phyloP scores from a whole-genome alignment of 805 yeast genomes.

The Nakazawaea wyomingensis region DNA sequence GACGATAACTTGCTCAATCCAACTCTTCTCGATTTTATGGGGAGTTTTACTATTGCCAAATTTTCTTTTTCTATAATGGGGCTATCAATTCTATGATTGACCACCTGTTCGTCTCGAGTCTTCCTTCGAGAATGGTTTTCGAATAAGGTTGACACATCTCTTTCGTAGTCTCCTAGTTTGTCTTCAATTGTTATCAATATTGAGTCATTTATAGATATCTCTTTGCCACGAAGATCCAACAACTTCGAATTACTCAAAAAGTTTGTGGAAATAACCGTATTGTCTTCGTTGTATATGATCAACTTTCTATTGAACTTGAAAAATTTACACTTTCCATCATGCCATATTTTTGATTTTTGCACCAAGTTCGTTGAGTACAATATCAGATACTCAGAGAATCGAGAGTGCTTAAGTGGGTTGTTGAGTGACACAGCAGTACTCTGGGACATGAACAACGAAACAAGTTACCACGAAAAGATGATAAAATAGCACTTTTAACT shows the following conservation, averaged over 20 bases:
- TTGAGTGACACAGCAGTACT: not conserved
- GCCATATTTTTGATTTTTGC: constrained; percentile 47
- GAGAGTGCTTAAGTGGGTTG: constrained; percentile 27
- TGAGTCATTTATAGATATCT: constrained; percentile 18
- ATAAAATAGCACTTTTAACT: not conserved
- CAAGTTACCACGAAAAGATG: too few species aligned
- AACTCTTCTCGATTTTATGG: not conserved
- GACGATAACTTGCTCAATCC: constrained; percentile 5
- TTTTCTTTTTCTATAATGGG: not conserved
- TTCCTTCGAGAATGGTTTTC: not conserved
- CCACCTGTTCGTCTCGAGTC: not conserved
- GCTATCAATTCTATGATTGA: not conserved
- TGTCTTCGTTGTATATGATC: constrained; percentile 33
- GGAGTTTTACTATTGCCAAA: not conserved
- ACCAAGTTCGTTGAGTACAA: constrained; percentile 39
- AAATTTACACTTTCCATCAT: constrained; percentile 41
- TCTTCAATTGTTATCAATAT: constrained; percentile 28
- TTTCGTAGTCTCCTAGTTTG: constrained; percentile 27
- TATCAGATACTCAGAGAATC: constrained; percentile 41
- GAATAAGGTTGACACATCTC: constrained; percentile 30
- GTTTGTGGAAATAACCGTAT: constrained; percentile 22
- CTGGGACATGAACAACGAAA: too few species aligned
- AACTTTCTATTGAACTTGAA: constrained; percentile 45
- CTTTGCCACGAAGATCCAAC: constrained; percentile 20
- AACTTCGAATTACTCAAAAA: constrained; percentile 22